Evolutionary conservation across 305 asterid species (phyloP).

Genomic region (Stenogyne calaminthoides): DNA sequence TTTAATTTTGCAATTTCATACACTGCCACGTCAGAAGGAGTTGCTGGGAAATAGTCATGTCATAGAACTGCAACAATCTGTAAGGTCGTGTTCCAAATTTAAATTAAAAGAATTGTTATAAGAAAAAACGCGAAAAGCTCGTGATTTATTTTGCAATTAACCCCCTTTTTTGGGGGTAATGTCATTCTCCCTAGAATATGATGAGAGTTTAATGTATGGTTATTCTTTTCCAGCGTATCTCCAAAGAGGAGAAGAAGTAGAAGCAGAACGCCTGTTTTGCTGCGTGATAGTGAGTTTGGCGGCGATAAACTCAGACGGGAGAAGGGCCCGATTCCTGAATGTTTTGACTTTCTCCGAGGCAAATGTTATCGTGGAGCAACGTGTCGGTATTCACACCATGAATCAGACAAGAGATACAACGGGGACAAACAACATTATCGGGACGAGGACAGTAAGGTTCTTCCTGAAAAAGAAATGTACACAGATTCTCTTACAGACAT

Average conservation of each 20-base stretch:
- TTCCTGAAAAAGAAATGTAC: constrained; percentile 41
- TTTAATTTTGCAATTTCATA: no score
- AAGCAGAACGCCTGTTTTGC: constrained; percentile 63
- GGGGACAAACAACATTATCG: constrained; percentile 52
- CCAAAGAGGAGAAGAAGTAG: constrained; percentile 77
- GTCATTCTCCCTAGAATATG: constrained; percentile 7
- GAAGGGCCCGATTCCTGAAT: constrained; percentile 48
- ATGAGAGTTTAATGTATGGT: constrained; percentile 30
- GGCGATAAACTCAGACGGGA: constrained; percentile 58
- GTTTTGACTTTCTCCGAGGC: constrained; percentile 74
- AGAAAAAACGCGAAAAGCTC: no score
- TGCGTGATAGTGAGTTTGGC: constrained; percentile 47
- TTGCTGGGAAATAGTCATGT: no score
- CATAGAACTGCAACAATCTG: no score
- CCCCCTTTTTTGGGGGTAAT: neutral
- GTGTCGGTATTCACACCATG: constrained; percentile 76
- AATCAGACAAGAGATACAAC: constrained; percentile 52
- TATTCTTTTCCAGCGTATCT: constrained; percentile 60
- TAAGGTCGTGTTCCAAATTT: no score
- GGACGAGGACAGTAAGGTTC: constrained; percentile 42
- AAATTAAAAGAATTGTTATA: no score
- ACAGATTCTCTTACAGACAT: constrained; percentile 36
- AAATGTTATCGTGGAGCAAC: constrained; percentile 83
- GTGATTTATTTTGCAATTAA: no score
- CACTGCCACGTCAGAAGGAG: no score